Conservation (phyloP, 139 green algal species). For the Chlamydomonas sp. region DNA sequence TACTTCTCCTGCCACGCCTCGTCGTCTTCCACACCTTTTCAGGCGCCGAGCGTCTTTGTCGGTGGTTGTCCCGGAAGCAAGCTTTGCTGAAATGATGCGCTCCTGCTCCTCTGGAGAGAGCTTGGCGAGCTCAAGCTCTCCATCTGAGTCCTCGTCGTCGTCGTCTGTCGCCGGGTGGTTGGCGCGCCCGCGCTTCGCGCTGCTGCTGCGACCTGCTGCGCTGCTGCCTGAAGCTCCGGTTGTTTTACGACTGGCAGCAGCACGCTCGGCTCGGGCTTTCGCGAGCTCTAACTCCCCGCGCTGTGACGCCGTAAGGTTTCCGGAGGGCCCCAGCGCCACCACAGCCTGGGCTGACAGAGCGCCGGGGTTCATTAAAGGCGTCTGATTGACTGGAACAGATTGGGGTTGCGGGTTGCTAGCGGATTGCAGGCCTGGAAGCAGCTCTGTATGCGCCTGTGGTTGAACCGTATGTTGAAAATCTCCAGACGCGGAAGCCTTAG, state of each 20-base stretch:
- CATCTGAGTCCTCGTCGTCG: constrained; percentile 42
- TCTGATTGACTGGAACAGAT: no score
- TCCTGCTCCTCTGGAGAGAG: constrained; percentile 33
- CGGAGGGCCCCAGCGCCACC: neutral
- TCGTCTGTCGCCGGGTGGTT: constrained; percentile 1
- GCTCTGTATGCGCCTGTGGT: no score
- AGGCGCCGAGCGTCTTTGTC: constrained; percentile 44
- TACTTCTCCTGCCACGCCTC: no score
- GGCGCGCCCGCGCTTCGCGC: neutral
- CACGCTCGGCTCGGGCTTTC: constrained; percentile 44
- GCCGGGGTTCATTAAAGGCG: no score
- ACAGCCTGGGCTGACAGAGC: neutral
- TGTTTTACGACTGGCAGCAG: constrained; percentile 45
- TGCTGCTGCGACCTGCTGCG: neutral
- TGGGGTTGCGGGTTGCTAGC: no score
- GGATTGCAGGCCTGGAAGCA: no score
- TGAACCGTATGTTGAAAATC: no score
- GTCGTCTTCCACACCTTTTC: constrained; percentile 28
- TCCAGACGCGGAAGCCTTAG: no score
- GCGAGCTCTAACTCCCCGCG: constrained; percentile 60
- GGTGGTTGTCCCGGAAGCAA: constrained; percentile 20
- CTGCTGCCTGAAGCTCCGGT: neutral
- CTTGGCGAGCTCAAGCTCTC: constrained; percentile 9
- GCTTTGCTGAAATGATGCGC: neutral
- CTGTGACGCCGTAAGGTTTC: constrained; percentile 33